Percentiles rank a stretch among this genome's conserved stretches.
Evolutionary conservation across 371 early-diverging fungal genomes (phyloP).

Genomic region (Rhizopus sp.): DNA sequence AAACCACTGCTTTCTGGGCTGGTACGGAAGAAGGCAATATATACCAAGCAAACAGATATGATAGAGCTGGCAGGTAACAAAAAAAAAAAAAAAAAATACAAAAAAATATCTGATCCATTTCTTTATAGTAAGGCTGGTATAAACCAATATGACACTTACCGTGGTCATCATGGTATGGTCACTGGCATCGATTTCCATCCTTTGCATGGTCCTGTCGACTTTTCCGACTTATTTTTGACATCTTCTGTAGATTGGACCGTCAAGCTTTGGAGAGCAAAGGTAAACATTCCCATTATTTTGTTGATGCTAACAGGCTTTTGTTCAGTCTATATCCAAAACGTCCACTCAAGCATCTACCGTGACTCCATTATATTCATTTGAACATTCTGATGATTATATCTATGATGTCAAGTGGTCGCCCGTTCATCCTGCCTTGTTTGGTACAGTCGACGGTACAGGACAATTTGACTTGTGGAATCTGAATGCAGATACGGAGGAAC

Average conservation of each 20-base stretch:
- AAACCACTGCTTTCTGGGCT: constrained; percentile 91
- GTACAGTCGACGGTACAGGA: constrained; percentile 89
- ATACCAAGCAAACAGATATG: constrained; percentile 92
- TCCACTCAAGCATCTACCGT: constrained; percentile 60
- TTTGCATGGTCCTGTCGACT: constrained; percentile 74
- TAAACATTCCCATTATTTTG: constrained; percentile 15
- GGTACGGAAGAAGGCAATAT: constrained; percentile 95
- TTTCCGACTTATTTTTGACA: constrained; percentile 89
- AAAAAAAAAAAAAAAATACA: neutral
- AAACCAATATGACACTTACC: constrained; percentile 80
- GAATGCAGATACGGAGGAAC: constrained; percentile 85
- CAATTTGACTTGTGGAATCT: constrained; percentile 90
- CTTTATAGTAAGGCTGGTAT: constrained; percentile 88
- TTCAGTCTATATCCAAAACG: constrained; percentile 63
- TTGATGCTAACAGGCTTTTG: neutral
- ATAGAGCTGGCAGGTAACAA: constrained; percentile 81
- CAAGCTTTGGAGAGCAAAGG: constrained; percentile 92
- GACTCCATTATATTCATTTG: constrained; percentile 85
- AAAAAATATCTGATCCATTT: neutral
- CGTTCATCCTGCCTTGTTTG: constrained; percentile 91
- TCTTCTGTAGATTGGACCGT: constrained; percentile 95
- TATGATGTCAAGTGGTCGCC: constrained; percentile 97
- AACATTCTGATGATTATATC: constrained; percentile 92
- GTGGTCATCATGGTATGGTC: constrained; percentile 87
- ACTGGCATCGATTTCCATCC: constrained; percentile 96